These are phyloP conservation scores for Silene vulgaris DNA, from an alignment of 179 eudicot species.

Conservation along the genomic window DNA sequence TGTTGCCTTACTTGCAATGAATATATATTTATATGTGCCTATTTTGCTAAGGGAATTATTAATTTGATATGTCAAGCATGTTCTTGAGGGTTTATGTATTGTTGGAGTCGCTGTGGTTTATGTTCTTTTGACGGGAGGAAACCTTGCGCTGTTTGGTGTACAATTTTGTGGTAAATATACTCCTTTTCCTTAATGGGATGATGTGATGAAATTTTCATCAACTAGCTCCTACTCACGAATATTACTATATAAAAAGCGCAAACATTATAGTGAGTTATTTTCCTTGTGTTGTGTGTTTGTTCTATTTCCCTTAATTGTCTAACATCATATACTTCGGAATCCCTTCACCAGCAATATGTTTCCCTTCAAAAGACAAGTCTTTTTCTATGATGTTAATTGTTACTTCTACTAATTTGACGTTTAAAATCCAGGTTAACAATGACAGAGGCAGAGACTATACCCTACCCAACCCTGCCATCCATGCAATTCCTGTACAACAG, in stretches of 20 bases:
- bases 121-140: no score
- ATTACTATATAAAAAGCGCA: background rate
- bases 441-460: conserved; percentile 94
- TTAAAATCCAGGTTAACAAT: conserved; percentile 63
- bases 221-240: background rate
- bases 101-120: no score
- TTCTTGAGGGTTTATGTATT: background rate
- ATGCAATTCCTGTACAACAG: conserved; percentile 53
- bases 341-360: no score
- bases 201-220: background rate
- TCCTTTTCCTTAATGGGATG: background rate
- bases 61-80: background rate
- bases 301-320: no score
- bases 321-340: no score
- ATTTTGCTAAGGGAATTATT: background rate
- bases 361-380: background rate
- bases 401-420: background rate
- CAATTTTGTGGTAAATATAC: no score
- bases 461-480: conserved; percentile 41
- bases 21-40: background rate
- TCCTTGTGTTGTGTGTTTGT: no score
- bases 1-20: background rate
- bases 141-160: no score
- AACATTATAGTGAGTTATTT: no score
- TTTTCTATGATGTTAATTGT: background rate